These are phyloP conservation scores for Stachybotrys chlorohalonatus DNA, from an alignment of 2,329 filamentous ascomycete species.

Conservation along the genomic window DNA sequence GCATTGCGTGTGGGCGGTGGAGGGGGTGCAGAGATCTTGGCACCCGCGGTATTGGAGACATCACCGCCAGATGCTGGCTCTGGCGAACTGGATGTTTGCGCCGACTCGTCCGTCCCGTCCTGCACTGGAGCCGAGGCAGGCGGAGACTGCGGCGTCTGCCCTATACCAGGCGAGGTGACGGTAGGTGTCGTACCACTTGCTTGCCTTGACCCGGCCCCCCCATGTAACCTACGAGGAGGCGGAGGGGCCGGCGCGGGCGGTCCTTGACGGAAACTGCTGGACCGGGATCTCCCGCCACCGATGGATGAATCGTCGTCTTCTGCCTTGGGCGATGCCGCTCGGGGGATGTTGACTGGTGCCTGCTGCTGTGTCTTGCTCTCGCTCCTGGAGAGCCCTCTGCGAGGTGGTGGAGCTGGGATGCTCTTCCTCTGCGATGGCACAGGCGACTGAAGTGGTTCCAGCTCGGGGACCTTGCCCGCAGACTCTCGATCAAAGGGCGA, in stretches of 20 bases:
- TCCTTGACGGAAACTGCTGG: conserved; percentile 34
- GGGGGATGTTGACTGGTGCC: background rate
- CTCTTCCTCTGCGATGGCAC: conserved; percentile 29
- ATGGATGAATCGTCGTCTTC: conserved; percentile 17
- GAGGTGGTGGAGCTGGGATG: conserved; percentile 42
- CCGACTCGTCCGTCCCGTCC: background rate
- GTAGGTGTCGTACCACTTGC: conserved; percentile 5
- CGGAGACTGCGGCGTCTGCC: background rate
- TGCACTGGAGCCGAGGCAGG: background rate
- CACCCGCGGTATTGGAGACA: conserved; percentile 3
- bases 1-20: conserved; percentile 36
- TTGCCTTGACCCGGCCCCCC: background rate
- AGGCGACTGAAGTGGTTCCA: conserved; percentile 18
- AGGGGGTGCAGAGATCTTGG: conserved; percentile 23
- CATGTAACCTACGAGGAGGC: conserved; percentile 36
- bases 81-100: background rate
- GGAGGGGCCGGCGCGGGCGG: conserved; percentile 41
- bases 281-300: conserved; percentile 29
- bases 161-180: conserved; percentile 5
- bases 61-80: background rate
- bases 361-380: conserved; percentile 28
- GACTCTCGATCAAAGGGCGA: conserved; percentile 46
- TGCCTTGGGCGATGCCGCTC: background rate
- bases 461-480: conserved; percentile 41
- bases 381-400: conserved; percentile 34